Conservation (phyloP, 192 early-diverging fungal genomes). For the Coemansia sp. region DNA sequence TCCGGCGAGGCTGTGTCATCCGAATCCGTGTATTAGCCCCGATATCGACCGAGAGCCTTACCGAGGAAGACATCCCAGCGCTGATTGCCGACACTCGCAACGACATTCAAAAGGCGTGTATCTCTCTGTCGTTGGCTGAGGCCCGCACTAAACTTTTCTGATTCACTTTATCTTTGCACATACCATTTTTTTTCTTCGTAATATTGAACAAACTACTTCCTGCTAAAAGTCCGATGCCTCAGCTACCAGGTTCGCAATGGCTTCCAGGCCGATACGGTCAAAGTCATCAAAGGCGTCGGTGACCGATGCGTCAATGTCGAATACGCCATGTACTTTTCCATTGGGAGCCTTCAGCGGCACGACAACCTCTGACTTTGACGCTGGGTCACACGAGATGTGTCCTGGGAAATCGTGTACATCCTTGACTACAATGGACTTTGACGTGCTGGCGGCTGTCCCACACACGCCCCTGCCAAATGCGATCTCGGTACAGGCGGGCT, state of each 20-base stretch:
- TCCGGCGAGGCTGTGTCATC: constrained; percentile 44
- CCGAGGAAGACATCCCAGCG: constrained; percentile 50
- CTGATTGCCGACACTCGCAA: constrained; percentile 42
- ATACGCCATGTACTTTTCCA: constrained; percentile 61
- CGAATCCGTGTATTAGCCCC: constrained; percentile 50
- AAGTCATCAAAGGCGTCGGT: constrained; percentile 66
- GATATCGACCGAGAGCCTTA: constrained; percentile 40
- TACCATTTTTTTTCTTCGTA: neutral
- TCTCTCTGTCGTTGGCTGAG: constrained; percentile 16
- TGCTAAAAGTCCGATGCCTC: constrained; percentile 48
- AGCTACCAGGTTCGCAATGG: constrained; percentile 60
- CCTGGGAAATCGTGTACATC: constrained; percentile 83
- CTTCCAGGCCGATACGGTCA: constrained; percentile 66
- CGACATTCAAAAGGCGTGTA: constrained; percentile 44
- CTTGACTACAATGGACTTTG: constrained; percentile 61
- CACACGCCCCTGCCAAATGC: constrained; percentile 85
- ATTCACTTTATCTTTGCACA: neutral
- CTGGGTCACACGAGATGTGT: constrained; percentile 92
- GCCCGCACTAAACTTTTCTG: neutral
- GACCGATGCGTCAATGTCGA: constrained; percentile 70
- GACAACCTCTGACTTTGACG: constrained; percentile 82
- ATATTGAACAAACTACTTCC: neutral
- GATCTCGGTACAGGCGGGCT: constrained; percentile 86
- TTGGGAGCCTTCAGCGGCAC: constrained; percentile 64
- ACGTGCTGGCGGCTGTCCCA: constrained; percentile 70